Evolutionary conservation across 2,329 filamentous ascomycete species (phyloP).

Genomic region (Colletotrichum sp.): DNA sequence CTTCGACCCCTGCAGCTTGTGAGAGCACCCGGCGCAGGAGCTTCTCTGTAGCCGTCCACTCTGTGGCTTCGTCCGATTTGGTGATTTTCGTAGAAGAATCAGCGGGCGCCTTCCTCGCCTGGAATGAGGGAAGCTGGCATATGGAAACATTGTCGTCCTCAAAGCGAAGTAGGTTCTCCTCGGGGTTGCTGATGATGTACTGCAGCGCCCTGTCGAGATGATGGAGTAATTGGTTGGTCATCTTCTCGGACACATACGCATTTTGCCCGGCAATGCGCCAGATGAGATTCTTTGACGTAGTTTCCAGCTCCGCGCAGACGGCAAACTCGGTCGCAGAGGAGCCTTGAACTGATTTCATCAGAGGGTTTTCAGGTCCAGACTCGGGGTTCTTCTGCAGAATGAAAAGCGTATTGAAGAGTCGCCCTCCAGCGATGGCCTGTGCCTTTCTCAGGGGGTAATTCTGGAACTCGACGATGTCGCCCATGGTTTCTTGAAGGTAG

Average conservation of each 20-base stretch:
- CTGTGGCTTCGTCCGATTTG: not conserved
- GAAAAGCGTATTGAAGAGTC: slow-evolving; percentile 62
- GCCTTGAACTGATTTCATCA: slow-evolving; percentile 70
- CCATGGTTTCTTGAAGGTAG: slow-evolving; percentile 75
- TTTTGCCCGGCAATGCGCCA: slow-evolving; percentile 78
- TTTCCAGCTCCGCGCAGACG: slow-evolving; percentile 81
- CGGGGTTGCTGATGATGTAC: slow-evolving; percentile 55
- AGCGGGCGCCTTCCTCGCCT: not conserved
- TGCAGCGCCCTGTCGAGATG: slow-evolving; percentile 64
- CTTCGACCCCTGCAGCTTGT: slow-evolving; percentile 64
- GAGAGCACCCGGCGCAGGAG: slow-evolving; percentile 54
- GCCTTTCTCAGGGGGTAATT: slow-evolving; percentile 78
- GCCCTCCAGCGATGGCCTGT: slow-evolving; percentile 43
- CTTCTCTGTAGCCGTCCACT: slow-evolving; percentile 40
- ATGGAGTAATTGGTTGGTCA: slow-evolving; percentile 56
- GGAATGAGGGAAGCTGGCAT: slow-evolving; percentile 64
- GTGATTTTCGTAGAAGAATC: not conserved
- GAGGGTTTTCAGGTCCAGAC: not conserved
- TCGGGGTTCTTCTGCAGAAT: slow-evolving; percentile 51
- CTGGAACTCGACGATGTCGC: slow-evolving; percentile 72
- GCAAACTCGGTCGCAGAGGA: slow-evolving; percentile 79
- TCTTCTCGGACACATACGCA: slow-evolving; percentile 50
- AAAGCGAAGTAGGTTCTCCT: slow-evolving; percentile 60
- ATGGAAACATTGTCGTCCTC: slow-evolving; percentile 60
- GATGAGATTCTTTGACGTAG: slow-evolving; percentile 55